phyloP scores from a whole-genome alignment of 2,329 filamentous ascomycete species.

The Pyrenophora graminea region DNA sequence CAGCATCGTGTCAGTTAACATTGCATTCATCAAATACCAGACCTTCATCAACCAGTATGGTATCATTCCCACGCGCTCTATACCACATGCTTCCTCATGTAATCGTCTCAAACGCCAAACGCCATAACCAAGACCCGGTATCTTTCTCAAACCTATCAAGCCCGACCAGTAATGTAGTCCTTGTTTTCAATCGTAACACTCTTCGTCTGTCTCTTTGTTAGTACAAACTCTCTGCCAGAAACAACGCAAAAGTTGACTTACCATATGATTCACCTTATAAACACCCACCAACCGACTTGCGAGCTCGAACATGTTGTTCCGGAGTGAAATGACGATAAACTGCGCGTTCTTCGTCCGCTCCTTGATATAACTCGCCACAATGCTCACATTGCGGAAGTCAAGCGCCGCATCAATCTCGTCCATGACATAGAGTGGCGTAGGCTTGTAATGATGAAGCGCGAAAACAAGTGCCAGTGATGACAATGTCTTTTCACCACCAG shows the following conservation, averaged over 20 bases:
- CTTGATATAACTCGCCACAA: slow-evolving; percentile 98
- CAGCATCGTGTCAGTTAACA: not conserved
- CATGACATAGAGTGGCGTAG: slow-evolving; percentile 98
- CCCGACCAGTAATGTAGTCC: slow-evolving; percentile 47
- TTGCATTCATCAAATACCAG: slow-evolving; percentile 11
- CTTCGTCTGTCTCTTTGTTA: slow-evolving; percentile 52
- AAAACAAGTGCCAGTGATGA: slow-evolving; percentile 95
- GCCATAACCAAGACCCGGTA: not conserved
- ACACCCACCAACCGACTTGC: slow-evolving; percentile 94
- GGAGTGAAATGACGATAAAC: slow-evolving; percentile 95
- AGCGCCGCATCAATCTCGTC: slow-evolving; percentile 98
- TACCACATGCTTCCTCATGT: slow-evolving; percentile 2
- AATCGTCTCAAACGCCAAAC: slow-evolving; percentile 7
- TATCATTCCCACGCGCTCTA: slow-evolving; percentile 11
- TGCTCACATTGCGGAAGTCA: slow-evolving; percentile 97
- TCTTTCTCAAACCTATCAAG: slow-evolving; percentile 12
- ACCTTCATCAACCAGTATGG: slow-evolving; percentile 9
- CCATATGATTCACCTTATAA: slow-evolving; percentile 99
- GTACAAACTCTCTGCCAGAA: not conserved
- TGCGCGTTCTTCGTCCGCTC: slow-evolving; percentile 99
- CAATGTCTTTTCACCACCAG: slow-evolving; percentile 95
- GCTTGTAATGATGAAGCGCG: slow-evolving; percentile 96
- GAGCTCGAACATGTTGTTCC: slow-evolving; percentile 99
- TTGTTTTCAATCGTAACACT: slow-evolving; percentile 59
- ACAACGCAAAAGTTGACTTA: slow-evolving; percentile 39